A percentile compares a stretch with the other conserved stretches of the same genome.
Conservation (phyloP, 2,329 filamentous ascomycete genomes). For the Cladosporium sp. region DNA sequence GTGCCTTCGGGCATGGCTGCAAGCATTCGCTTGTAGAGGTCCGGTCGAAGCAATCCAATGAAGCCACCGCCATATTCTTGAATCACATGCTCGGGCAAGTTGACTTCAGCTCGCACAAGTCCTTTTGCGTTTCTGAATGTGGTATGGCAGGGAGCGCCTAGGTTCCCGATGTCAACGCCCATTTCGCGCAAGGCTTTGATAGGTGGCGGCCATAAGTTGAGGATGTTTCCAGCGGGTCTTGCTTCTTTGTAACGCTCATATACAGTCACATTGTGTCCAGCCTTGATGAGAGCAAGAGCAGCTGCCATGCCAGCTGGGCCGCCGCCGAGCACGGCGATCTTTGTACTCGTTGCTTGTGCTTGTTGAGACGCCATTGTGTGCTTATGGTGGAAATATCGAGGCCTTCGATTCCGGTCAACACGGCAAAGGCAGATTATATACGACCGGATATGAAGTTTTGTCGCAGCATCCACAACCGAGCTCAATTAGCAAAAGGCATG, state of each 20-base stretch:
- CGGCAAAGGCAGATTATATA: too few relatives aligned
- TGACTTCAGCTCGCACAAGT: not conserved
- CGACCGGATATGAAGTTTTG: too few relatives aligned
- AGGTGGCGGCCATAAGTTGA: not conserved
- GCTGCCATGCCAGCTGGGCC: slow-evolving; percentile 29
- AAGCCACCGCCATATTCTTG: not conserved
- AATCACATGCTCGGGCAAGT: not conserved
- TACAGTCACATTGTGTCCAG: slow-evolving; percentile 30
- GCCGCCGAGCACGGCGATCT: slow-evolving; percentile 30
- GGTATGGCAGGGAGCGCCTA: not conserved
- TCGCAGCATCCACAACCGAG: too few relatives aligned
- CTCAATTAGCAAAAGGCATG: too few relatives aligned
- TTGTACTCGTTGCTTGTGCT: slow-evolving; percentile 19
- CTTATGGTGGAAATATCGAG: too few relatives aligned
- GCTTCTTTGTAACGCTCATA: slow-evolving; percentile 29
- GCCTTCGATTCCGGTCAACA: too few relatives aligned
- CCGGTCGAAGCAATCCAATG: slow-evolving; percentile 38
- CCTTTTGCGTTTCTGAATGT: not conserved
- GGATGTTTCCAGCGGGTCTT: not conserved
- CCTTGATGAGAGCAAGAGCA: slow-evolving; percentile 33
- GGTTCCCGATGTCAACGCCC: not conserved
- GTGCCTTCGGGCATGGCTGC: slow-evolving; percentile 23
- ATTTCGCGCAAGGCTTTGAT: not conserved
- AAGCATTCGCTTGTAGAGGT: slow-evolving; percentile 40
- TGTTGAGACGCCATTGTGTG: not conserved